phyloP scores from a whole-genome alignment of 2,329 filamentous ascomycete genomes.

The Alternaria sp. region DNA sequence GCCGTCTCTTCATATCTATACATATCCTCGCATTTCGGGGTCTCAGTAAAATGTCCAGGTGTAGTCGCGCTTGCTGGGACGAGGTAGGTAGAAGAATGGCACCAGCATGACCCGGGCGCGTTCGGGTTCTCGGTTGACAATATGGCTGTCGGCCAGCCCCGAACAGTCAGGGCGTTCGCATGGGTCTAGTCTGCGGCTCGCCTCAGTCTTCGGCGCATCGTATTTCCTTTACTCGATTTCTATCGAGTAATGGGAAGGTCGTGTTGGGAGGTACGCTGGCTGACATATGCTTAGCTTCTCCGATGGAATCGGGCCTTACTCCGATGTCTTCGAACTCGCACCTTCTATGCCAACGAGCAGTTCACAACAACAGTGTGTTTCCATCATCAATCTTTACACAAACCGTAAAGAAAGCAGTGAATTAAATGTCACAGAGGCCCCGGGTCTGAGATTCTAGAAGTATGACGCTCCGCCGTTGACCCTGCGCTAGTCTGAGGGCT shows the following conservation, averaged over 20 bases:
- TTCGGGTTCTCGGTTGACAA: constrained; percentile 10
- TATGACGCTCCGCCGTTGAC: constrained; percentile 31
- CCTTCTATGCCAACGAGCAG: neutral
- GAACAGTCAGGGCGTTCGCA: constrained; percentile 14
- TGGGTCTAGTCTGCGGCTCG: constrained; percentile 22
- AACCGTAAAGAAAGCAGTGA: neutral
- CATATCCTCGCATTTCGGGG: neutral
- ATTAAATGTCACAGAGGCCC: neutral
- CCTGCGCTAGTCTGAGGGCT: constrained; percentile 38
- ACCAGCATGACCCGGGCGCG: neutral
- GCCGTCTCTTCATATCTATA: neutral
- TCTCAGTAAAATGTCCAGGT: neutral
- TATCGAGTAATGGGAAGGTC: constrained; percentile 42
- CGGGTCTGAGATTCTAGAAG: constrained; percentile 8
- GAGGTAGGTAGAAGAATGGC: neutral
- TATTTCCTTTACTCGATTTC: constrained; percentile 43
- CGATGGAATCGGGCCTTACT: constrained; percentile 5
- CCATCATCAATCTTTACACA: no score
- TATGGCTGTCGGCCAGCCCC: constrained; percentile 32
- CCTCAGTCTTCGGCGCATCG: constrained; percentile 21
- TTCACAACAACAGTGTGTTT: neutral
- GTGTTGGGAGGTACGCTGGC: constrained; percentile 34
- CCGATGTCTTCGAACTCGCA: neutral
- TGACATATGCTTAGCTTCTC: constrained; percentile 32
- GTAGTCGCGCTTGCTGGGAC: neutral